A percentile compares a stretch with the other conserved stretches of the same genome.
These are phyloP conservation scores for Cryphonectria radicalis DNA, from an alignment of 2,329 filamentous ascomycete species.

Conservation along the genomic window DNA sequence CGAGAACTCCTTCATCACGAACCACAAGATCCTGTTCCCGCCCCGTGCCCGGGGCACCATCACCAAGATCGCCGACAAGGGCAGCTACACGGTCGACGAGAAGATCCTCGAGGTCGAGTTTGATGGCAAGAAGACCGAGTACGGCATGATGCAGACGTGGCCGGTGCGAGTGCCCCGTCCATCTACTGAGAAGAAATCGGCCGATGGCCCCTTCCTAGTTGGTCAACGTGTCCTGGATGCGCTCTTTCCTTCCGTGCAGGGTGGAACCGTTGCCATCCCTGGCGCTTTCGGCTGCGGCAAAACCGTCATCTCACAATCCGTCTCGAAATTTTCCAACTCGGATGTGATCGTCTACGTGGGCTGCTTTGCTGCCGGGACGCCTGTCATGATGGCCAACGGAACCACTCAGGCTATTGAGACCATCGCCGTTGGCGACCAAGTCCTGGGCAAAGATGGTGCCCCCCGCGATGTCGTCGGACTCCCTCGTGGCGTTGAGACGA, in stretches of 20 bases:
- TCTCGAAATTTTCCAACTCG: constrained; percentile 99
- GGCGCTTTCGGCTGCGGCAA: constrained; percentile 99
- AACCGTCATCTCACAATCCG: constrained; percentile 97
- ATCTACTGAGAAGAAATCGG: constrained; percentile 87
- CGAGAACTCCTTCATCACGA: constrained; percentile 92
- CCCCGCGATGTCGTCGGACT: too few species aligned
- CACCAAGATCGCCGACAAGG: constrained; percentile 85
- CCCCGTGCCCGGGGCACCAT: constrained; percentile 90
- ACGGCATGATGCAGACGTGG: constrained; percentile 99
- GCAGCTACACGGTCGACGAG: constrained; percentile 90
- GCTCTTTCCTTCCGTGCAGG: constrained; percentile 94
- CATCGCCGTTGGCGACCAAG: too few species aligned
- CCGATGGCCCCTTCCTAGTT: constrained; percentile 90
- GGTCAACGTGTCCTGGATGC: constrained; percentile 96
- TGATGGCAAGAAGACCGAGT: constrained; percentile 91
- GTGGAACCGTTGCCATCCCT: constrained; percentile 96
- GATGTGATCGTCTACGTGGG: constrained; percentile 99
- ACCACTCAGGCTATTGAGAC: too few species aligned
- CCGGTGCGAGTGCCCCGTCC: constrained; percentile 95
- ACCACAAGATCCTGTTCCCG: constrained; percentile 91
- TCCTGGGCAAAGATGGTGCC: too few species aligned
- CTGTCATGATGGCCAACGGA: too few species aligned
- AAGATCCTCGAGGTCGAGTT: constrained; percentile 97
- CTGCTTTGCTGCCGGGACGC: constrained; percentile 41
- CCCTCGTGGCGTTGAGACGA: too few species aligned